Conservation (phyloP, 1,139 yeast genomes). For the Pichia sp. region DNA sequence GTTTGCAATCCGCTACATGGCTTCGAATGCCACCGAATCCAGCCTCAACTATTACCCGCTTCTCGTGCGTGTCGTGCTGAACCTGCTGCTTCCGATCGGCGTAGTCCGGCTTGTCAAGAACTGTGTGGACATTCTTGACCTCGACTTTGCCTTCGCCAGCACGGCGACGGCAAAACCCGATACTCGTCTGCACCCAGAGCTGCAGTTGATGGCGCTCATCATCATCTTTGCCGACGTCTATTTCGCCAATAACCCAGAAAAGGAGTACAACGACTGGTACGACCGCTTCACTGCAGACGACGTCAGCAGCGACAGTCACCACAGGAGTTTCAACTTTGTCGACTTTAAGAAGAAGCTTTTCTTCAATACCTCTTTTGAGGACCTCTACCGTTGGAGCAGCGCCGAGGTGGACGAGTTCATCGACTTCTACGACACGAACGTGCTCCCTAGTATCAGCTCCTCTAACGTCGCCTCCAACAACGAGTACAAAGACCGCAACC, state of each 20-base stretch:
- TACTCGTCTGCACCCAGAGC: conserved; percentile 28
- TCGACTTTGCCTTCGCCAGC: conserved; percentile 15
- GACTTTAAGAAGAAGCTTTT: conserved; percentile 25
- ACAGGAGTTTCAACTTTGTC: conserved; percentile 27
- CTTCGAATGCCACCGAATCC: not conserved
- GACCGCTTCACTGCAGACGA: not conserved
- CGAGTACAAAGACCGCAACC: conserved; percentile 9
- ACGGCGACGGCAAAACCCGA: no score
- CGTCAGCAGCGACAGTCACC: conserved; percentile 18
- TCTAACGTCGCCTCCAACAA: conserved; percentile 18
- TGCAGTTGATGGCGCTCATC: conserved; percentile 23
- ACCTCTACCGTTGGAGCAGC: conserved; percentile 40
- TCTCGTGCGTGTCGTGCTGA: conserved; percentile 21
- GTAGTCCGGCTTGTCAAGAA: conserved; percentile 22
- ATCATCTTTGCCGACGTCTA: conserved; percentile 30
- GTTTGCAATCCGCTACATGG: not conserved
- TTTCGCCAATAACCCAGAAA: conserved; percentile 25
- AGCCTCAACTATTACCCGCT: conserved; percentile 27
- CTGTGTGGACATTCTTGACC: conserved; percentile 13
- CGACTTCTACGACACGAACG: conserved; percentile 39
- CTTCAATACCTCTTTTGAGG: conserved; percentile 26
- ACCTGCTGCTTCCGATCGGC: conserved; percentile 30
- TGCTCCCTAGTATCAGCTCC: conserved; percentile 27
- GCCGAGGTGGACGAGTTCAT: conserved; percentile 39
- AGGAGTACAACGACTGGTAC: conserved; percentile 16